Evolutionary conservation across 2,329 filamentous ascomycete species (phyloP).

Genomic region (Fusarium avenaceum): DNA sequence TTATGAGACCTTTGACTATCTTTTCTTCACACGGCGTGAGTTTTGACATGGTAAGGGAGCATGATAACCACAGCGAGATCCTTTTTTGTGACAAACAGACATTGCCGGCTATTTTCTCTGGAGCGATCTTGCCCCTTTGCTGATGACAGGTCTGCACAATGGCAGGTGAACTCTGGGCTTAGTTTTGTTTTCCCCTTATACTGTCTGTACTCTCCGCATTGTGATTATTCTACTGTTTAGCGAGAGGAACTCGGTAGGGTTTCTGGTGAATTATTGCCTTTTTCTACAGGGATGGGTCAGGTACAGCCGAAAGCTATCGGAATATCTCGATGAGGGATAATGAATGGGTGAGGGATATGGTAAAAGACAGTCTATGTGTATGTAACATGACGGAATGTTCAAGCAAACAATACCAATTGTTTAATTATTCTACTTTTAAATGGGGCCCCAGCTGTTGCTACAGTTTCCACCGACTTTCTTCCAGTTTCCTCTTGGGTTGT

Average conservation of each 20-base stretch:
- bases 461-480: background rate
- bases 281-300: slow-evolving; percentile 2
- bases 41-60: slow-evolving; percentile 15
- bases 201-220: slow-evolving; percentile 22
- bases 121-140: slow-evolving; percentile 6
- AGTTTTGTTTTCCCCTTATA: slow-evolving; percentile 9
- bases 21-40: slow-evolving; percentile 21
- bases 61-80: slow-evolving; percentile 8
- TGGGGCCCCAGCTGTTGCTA: slow-evolving; percentile 6
- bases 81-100: slow-evolving; percentile 9
- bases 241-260: slow-evolving; percentile 2
- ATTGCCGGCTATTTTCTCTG: background rate
- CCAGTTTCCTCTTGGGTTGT: slow-evolving; percentile 2
- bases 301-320: background rate
- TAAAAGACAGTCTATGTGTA: slow-evolving; percentile 30
- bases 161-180: slow-evolving; percentile 2
- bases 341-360: slow-evolving; percentile 7
- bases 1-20: slow-evolving; percentile 3
- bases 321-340: slow-evolving; percentile 1
- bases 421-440: slow-evolving; percentile 33
- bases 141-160: slow-evolving; percentile 16
- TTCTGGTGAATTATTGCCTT: background rate
- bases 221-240: slow-evolving; percentile 30
- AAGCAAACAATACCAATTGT: slow-evolving; percentile 26
- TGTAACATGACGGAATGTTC: slow-evolving; percentile 42